A percentile compares a stretch with the other conserved stretches of the same genome.
Evolutionary conservation across 352 stramenopile genomes (phyloP).

Genomic region (Phytophthora foliorum): DNA sequence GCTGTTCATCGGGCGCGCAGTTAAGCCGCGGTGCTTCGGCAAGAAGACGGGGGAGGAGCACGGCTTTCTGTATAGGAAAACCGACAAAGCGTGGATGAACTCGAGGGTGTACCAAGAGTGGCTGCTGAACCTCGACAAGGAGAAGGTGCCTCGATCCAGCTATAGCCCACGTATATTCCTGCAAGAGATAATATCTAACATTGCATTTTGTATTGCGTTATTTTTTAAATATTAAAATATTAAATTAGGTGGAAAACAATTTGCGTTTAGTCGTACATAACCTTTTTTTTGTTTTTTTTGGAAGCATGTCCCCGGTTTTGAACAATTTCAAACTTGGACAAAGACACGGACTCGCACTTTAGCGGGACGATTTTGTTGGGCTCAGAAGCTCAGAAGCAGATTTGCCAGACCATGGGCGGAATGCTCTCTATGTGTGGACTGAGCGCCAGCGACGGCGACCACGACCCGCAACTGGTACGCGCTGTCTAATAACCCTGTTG

Average conservation of each 20-base stretch:
- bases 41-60: conserved; percentile 1
- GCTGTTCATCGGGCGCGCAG: conserved; percentile 10
- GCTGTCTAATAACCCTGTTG: background rate
- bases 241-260: too few relatives aligned
- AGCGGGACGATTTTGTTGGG: background rate
- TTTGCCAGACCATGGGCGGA: conserved; percentile 23
- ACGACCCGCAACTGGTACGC: conserved; percentile 15
- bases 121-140: too few relatives aligned
- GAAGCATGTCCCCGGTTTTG: too few relatives aligned
- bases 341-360: background rate
- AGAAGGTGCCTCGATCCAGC: too few relatives aligned
- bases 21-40: conserved; percentile 9
- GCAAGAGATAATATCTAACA: too few relatives aligned
- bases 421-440: conserved; percentile 38
- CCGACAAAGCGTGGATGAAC: conserved; percentile 1
- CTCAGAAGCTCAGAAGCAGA: conserved; percentile 19
- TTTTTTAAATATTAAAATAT: too few relatives aligned
- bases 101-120: too few relatives aligned
- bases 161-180: too few relatives aligned
- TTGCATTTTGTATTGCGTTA: too few relatives aligned
- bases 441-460: conserved; percentile 10
- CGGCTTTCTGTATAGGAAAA: conserved; percentile 11
- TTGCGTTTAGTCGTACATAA: too few relatives aligned
- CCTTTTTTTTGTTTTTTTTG: too few relatives aligned
- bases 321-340: too few relatives aligned